Conservation (phyloP, 306 rosid species). For the Trifolium repens region DNA sequence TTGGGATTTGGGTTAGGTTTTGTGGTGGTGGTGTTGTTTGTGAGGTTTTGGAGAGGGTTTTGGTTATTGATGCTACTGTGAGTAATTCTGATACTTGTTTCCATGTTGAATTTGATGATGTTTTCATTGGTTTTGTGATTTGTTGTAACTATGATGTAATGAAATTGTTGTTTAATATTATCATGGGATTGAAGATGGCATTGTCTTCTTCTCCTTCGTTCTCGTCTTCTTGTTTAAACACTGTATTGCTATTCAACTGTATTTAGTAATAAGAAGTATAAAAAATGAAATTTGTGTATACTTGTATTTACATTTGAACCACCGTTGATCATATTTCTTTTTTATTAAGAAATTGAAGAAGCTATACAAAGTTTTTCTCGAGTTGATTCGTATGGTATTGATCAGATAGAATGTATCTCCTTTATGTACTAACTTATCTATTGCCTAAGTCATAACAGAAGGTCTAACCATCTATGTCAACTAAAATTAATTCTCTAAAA, state of each 20-base stretch:
- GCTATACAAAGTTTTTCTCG: conserved; percentile 1
- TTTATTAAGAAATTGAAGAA: conserved; percentile 1
- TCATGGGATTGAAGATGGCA: background rate
- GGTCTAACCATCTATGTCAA: no score
- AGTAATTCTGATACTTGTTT: conserved; percentile 54
- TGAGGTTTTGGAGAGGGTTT: conserved; percentile 54
- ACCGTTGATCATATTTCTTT: background rate
- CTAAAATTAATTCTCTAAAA: no score
- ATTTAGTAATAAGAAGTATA: no score
- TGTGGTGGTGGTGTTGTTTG: conserved; percentile 14
- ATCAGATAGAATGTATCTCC: no score
- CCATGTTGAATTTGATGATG: conserved; percentile 12
- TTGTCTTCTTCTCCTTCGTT: background rate
- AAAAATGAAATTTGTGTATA: background rate
- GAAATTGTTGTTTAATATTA: background rate
- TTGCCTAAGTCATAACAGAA: no score
- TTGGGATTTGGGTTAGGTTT: background rate
- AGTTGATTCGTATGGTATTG: no score
- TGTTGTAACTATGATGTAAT: conserved; percentile 3
- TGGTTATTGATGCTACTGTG: conserved; percentile 66
- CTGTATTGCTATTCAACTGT: background rate
- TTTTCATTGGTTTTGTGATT: background rate
- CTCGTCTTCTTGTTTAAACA: background rate
- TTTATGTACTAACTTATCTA: no score
- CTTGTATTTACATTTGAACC: background rate